phyloP scores from a whole-genome alignment of 805 yeast species.

The Pichia heedii region DNA sequence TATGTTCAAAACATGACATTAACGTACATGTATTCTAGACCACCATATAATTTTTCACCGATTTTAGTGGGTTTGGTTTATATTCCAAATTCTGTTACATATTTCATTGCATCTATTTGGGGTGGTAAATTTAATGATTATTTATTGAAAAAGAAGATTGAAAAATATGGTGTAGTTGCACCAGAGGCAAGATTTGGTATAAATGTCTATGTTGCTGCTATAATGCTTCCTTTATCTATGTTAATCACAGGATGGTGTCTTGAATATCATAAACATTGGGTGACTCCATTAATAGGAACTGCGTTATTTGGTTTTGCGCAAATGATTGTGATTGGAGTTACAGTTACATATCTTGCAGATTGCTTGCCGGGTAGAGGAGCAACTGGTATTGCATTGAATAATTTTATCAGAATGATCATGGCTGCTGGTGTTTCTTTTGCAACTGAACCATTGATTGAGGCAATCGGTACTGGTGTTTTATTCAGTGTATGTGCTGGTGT shows the following conservation, averaged over 20 bases:
- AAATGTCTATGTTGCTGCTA: slow-evolving; percentile 60
- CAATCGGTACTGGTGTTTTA: slow-evolving; percentile 64
- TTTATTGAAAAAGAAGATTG: slow-evolving; percentile 39
- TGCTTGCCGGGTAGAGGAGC: slow-evolving; percentile 83
- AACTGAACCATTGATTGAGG: slow-evolving; percentile 58
- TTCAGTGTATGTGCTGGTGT: slow-evolving; percentile 59
- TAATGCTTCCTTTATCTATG: slow-evolving; percentile 53
- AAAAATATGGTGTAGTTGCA: slow-evolving; percentile 53
- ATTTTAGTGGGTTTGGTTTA: slow-evolving; percentile 66
- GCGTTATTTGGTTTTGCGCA: slow-evolving; percentile 76
- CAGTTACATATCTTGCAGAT: slow-evolving; percentile 74
- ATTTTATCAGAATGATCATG: slow-evolving; percentile 58
- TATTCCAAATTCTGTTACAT: slow-evolving; percentile 76
- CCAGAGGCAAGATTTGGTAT: slow-evolving; percentile 78
- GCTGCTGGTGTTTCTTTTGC: slow-evolving; percentile 74
- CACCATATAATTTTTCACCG: slow-evolving; percentile 63
- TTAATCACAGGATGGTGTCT: slow-evolving; percentile 80
- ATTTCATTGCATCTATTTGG: slow-evolving; percentile 62
- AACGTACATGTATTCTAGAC: slow-evolving; percentile 47
- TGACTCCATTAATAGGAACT: slow-evolving; percentile 71
- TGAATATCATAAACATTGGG: slow-evolving; percentile 60
- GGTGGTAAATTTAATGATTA: slow-evolving; percentile 78
- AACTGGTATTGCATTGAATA: slow-evolving; percentile 79
- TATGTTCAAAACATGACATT: slow-evolving; percentile 72
- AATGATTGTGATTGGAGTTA: slow-evolving; percentile 76